These are phyloP conservation scores for Entomortierella lignicola DNA, from an alignment of 192 early-diverging fungal species.

Conservation along the genomic window DNA sequence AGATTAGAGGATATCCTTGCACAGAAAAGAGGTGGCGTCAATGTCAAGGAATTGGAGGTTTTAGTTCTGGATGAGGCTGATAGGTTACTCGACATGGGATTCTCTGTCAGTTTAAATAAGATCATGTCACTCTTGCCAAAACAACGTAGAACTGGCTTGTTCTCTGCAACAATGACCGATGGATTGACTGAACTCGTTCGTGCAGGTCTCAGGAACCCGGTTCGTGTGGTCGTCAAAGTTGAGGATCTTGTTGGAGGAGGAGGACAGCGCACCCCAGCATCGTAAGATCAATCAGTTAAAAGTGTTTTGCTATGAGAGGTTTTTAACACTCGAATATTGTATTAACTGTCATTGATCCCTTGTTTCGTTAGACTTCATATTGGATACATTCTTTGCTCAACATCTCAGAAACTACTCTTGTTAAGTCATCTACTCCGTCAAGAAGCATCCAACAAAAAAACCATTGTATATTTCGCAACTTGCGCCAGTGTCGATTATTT, in stretches of 20 bases:
- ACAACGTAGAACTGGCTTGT: conserved; percentile 95
- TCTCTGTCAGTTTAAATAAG: conserved; percentile 78
- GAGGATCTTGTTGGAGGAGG: conserved; percentile 65
- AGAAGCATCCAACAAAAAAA: conserved; percentile 74
- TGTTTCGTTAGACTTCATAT: conserved; percentile 65
- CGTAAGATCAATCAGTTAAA: conserved; percentile 48
- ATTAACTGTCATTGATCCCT: no score
- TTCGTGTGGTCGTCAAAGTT: conserved; percentile 89
- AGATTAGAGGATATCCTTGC: conserved; percentile 84
- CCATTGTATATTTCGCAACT: conserved; percentile 95
- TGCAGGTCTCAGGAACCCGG: conserved; percentile 93
- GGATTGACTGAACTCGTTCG: conserved; percentile 83
- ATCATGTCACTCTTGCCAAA: conserved; percentile 89
- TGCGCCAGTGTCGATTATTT: conserved; percentile 98
- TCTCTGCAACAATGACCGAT: conserved; percentile 97
- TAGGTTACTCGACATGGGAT: conserved; percentile 94
- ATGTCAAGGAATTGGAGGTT: conserved; percentile 85
- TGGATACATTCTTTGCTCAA: conserved; percentile 79
- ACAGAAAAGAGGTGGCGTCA: conserved; percentile 62
- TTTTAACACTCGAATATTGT: no score
- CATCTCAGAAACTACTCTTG: conserved; percentile 85
- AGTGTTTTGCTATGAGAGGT: neutral
- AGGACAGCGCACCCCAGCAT: conserved; percentile 72
- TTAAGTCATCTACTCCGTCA: conserved; percentile 73
- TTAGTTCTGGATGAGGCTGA: conserved; percentile 97